Evolutionary conservation across 495 filamentous ascomycete genomes (phyloP).

Genomic region (Aspergillus baeticus): DNA sequence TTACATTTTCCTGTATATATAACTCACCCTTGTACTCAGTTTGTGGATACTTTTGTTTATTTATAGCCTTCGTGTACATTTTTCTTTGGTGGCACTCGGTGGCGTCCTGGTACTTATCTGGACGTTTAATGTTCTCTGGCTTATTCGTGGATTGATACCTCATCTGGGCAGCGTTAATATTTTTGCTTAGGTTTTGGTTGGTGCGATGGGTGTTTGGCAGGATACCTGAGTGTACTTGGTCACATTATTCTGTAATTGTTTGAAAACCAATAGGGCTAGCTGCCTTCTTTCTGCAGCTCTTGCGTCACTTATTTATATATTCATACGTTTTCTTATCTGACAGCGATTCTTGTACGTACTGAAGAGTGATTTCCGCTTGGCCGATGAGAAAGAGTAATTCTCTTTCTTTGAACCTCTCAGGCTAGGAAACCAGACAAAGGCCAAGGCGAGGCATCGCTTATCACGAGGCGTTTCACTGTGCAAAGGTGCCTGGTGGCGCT

Average conservation of each 20-base stretch:
- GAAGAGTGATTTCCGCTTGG: too few relatives aligned
- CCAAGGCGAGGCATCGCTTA: neutral
- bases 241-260: neutral
- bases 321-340: too few relatives aligned
- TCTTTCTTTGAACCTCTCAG: too few relatives aligned
- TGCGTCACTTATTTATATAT: slow-evolving; percentile 3
- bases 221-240: neutral
- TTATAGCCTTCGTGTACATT: neutral
- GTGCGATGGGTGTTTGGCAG: neutral
- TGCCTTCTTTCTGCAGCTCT: neutral
- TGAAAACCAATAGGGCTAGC: too few relatives aligned
- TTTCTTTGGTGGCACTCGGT: neutral
- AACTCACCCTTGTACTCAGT: neutral
- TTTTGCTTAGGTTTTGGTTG: slow-evolving; percentile 1
- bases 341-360: too few relatives aligned
- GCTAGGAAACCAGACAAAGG: too few relatives aligned
- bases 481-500: neutral
- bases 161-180: neutral
- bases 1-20: slow-evolving; percentile 9
- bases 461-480: neutral
- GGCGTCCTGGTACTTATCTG: neutral
- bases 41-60: neutral
- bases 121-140: neutral
- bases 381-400: too few relatives aligned
- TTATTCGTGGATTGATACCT: neutral